Conservation (phyloP, 106 monocot genomes). For the Hemerocallis citrina region DNA sequence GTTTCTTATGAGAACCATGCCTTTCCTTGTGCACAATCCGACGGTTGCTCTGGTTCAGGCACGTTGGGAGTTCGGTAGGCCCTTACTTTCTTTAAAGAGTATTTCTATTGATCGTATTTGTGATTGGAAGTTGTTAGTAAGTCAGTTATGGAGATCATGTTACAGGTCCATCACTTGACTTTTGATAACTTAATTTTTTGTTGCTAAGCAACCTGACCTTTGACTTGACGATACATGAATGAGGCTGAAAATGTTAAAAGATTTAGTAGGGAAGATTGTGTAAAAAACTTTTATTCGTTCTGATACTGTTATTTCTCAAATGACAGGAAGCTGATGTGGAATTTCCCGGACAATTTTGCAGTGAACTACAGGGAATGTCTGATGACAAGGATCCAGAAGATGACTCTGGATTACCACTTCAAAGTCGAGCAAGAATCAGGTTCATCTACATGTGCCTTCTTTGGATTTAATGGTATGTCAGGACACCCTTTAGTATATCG, state of each 20-base stretch:
- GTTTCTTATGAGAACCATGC: constrained; percentile 62
- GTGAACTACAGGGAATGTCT: constrained; percentile 51
- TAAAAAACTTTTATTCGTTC: constrained; percentile 32
- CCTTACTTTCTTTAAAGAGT: constrained; percentile 7
- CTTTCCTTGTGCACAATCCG: constrained; percentile 53
- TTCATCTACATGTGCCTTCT: constrained; percentile 54
- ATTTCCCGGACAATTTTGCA: constrained; percentile 70
- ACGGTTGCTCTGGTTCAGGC: constrained; percentile 81
- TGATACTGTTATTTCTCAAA: constrained; percentile 49
- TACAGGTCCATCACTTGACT: no score
- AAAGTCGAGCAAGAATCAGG: constrained; percentile 77
- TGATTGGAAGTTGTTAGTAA: no score
- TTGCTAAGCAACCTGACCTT: no score
- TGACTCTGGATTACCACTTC: constrained; percentile 71
- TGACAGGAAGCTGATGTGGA: constrained; percentile 67
- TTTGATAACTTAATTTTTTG: no score
- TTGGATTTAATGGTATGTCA: constrained; percentile 65
- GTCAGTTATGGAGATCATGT: no score
- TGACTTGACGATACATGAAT: background rate
- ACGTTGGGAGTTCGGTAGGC: constrained; percentile 77
- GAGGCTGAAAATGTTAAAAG: background rate
- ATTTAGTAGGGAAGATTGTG: background rate
- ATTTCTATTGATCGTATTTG: no score
- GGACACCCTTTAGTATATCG: no score
- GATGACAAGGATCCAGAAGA: constrained; percentile 74